Evolutionary conservation across 1,139 yeast species (phyloP), one percentile per base, ranked within the genome.

Genomic region (Geotrichum histeridarum): DNA sequence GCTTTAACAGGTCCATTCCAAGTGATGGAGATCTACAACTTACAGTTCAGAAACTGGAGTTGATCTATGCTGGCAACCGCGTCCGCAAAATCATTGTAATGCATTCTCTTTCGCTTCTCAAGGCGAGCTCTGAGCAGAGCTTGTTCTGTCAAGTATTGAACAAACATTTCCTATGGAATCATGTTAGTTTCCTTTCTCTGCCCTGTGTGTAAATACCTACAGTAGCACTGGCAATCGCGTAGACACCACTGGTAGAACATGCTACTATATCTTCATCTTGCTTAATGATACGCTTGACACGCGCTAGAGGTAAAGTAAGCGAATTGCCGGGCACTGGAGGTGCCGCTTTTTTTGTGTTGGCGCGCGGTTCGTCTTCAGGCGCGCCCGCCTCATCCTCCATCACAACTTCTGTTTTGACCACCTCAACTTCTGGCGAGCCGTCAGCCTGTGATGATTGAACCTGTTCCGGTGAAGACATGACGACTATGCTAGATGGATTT

Each of bases 181-280:
- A 14, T 32, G 38, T 43, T 43, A 43, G 47, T 12, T 31, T 12
- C 6, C 33, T 35, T n/a, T 11, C 22, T 6, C 12, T 9, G 15
- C 31, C 9, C 14, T 5, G 32, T 9, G 15, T 2, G 14, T 7
- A 17, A 35, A n/a, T 15, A 17, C 49, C 18, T 45, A 45, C 49
- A 0, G 96, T 85, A 5, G 97, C 96, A 48, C 87, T 80, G 0
- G 95, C 94, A 2, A 93, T 78, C 12, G 95, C 84, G 63, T 84
- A 86, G 12, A 86, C 88, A 0, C 96, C 95, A 39, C 84, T 76
- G 55, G 83, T 86, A 1, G 95, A 82, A 2, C 93, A 84, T 1
- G 88, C 80, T 5, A 78, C 72, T 62, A 86, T 86, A 44, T 88
- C 96, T 4, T 91, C 89, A 66, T 93, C 98, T 69, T 85, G 79